Conservation (phyloP, 1,139 yeast species). For the Geotrichum australiense region DNA sequence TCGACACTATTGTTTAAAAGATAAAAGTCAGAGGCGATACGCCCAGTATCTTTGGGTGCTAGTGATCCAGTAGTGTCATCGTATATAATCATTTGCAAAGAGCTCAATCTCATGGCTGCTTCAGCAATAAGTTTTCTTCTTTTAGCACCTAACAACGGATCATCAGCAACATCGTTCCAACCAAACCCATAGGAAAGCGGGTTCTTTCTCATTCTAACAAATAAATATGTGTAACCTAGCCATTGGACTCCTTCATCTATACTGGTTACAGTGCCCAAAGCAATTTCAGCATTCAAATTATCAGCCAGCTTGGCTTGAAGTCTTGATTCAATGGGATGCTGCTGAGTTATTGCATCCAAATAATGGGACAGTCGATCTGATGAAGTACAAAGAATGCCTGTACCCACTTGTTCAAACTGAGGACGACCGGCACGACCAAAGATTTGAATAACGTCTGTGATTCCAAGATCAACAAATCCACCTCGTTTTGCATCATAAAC, state of each 20-base stretch:
- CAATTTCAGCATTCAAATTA: conserved; percentile 90
- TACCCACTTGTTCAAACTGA: conserved; percentile 86
- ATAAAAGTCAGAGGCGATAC: conserved; percentile 93
- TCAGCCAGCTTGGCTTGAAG: conserved; percentile 75
- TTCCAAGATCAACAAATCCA: conserved; percentile 88
- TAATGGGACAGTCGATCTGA: conserved; percentile 80
- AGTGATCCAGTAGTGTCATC: conserved; percentile 81
- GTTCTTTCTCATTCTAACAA: conserved; percentile 88
- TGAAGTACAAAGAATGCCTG: conserved; percentile 84
- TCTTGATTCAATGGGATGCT: conserved; percentile 92
- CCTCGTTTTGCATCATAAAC: conserved; percentile 93
- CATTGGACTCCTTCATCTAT: conserved; percentile 93
- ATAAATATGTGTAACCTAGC: conserved; percentile 93
- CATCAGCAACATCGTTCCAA: conserved; percentile 77
- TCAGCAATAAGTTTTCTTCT: conserved; percentile 66
- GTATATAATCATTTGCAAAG: conserved; percentile 85
- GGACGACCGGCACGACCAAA: conserved; percentile 99
- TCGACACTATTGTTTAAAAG: conserved; percentile 80
- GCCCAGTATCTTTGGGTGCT: conserved; percentile 80
- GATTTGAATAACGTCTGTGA: conserved; percentile 94
- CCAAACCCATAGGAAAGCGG: conserved; percentile 92
- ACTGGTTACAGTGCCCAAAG: conserved; percentile 90
- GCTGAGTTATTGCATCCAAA: conserved; percentile 79
- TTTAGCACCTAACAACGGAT: conserved; percentile 68
- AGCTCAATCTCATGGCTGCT: conserved; percentile 78